phyloP scores from a whole-genome alignment of 108 stramenopile genomes.

The Chaetoceros muelleri region DNA sequence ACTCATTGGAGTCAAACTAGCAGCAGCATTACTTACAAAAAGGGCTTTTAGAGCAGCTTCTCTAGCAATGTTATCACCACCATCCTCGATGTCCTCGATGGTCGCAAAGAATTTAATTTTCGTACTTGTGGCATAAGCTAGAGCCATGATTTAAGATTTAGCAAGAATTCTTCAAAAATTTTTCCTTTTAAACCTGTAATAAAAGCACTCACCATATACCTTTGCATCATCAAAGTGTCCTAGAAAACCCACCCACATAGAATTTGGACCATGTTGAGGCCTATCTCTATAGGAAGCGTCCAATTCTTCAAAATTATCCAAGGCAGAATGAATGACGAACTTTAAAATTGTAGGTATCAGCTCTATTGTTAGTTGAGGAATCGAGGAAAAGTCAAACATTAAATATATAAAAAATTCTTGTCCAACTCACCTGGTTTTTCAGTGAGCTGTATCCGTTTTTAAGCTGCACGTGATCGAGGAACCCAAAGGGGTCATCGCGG shows the following conservation, averaged over 20 bases:
- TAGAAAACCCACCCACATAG: conserved; percentile 29
- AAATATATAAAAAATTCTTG: background rate
- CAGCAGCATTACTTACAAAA: conserved; percentile 23
- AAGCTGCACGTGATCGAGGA: conserved; percentile 1
- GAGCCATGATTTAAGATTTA: background rate
- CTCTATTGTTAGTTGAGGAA: too few species aligned
- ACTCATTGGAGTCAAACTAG: too few species aligned
- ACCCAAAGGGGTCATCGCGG: conserved; percentile 22
- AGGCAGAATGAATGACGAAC: conserved; percentile 34
- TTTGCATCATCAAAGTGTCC: conserved; percentile 33
- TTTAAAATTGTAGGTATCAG: too few species aligned
- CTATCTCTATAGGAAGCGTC: conserved; percentile 16
- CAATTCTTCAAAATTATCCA: conserved; percentile 43
- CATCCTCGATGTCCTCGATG: conserved; percentile 24
- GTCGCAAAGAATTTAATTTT: conserved; percentile 32
- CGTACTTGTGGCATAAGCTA: conserved; percentile 31
- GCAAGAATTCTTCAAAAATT: too few species aligned
- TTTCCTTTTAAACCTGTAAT: too few species aligned
- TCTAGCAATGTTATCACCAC: conserved; percentile 9
- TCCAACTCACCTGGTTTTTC: background rate
- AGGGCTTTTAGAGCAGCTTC: conserved; percentile 29
- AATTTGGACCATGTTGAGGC: conserved; percentile 21
- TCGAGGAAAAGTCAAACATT: too few species aligned
- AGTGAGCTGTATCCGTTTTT: background rate
- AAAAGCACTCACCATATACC: conserved; percentile 30